Base-by-base conservation (phyloP, 2,329 filamentous ascomycete genomes). In the Rutstroemia sp. region DNA sequence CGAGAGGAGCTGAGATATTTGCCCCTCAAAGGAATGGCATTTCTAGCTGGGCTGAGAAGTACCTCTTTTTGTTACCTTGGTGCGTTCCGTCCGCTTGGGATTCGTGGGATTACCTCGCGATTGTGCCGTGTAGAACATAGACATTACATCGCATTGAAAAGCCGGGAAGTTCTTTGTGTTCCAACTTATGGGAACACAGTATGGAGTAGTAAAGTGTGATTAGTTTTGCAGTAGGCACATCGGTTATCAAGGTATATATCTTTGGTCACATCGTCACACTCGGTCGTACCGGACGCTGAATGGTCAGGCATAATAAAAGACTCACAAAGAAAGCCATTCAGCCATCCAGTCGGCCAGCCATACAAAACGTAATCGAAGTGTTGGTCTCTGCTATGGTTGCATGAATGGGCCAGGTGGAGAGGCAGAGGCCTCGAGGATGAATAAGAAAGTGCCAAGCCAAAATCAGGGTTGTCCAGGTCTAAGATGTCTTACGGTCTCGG, bases 21-120 rank as follows among this genome's bases (percentile, higher is more conserved):
- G 49, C 49, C 49, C 37, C 49, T 19, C 49, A 16, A 21, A 53
- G 51, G 27, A 25, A 53, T 37, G 41, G 37, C 39, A 16, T 42
- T 53, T 30, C 17, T 42, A 9, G 37, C 27, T 14, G 27, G 51
- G 51, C 51, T 53, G 51, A 52, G 46, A 47, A 9, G 21, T 46
- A 46, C 30, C 30, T 27, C 6, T 39, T 42, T 51, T 10, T 16
- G n/a, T 8, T 19, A 27, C 23, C 21, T 9, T 25, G 9, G 16
- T 38, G 23, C 38, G 48, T 46, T 8, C 50, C 17, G 17, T 12
- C 4, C 16, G 5, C 12, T 19, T 19, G 6, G 17, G 17, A 19
- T 44, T 19, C 41, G 16, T 12, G 12, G 9, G 9, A 5, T 21
- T 21, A 19, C 41, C 17, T 44, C 17, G 17, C 21, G 21, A 19